These are phyloP conservation scores for Claviceps sp. DNA, from an alignment of 2,329 filamentous ascomycete species.

Conservation along the genomic window DNA sequence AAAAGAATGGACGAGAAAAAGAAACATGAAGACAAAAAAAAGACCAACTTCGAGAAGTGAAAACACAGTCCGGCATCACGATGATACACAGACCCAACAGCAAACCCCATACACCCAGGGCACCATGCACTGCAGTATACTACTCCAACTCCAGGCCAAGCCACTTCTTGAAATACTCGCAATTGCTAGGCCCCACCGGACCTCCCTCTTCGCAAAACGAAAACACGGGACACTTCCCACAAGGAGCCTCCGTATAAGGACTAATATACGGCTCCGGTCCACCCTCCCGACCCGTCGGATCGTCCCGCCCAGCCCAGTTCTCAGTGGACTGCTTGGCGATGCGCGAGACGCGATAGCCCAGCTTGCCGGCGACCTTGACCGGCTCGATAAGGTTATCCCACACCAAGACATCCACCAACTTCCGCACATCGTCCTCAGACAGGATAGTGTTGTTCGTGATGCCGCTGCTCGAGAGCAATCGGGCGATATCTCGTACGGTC, in stretches of 20 bases:
- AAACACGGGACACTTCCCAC: conserved; percentile 85
- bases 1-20: background rate
- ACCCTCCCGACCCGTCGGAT: conserved; percentile 21
- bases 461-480: conserved; percentile 53
- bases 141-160: conserved; percentile 32
- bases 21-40: background rate
- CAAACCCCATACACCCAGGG: background rate
- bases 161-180: conserved; percentile 87
- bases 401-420: conserved; percentile 76
- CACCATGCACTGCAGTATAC: background rate
- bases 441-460: conserved; percentile 61
- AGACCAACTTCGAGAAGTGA: background rate
- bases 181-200: conserved; percentile 77
- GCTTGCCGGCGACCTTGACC: conserved; percentile 33
- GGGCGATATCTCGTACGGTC: conserved; percentile 64
- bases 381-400: conserved; percentile 76
- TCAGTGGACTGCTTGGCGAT: conserved; percentile 31
- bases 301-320: conserved; percentile 26
- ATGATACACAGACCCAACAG: background rate
- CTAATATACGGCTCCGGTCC: conserved; percentile 41
- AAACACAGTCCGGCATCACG: too few species aligned
- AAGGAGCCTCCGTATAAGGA: conserved; percentile 77
- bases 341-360: conserved; percentile 40
- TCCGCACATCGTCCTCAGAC: conserved; percentile 63
- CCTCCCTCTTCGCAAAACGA: conserved; percentile 84